Conservation (phyloP, 2,329 filamentous ascomycete species). For the Verticillium nubilum region DNA sequence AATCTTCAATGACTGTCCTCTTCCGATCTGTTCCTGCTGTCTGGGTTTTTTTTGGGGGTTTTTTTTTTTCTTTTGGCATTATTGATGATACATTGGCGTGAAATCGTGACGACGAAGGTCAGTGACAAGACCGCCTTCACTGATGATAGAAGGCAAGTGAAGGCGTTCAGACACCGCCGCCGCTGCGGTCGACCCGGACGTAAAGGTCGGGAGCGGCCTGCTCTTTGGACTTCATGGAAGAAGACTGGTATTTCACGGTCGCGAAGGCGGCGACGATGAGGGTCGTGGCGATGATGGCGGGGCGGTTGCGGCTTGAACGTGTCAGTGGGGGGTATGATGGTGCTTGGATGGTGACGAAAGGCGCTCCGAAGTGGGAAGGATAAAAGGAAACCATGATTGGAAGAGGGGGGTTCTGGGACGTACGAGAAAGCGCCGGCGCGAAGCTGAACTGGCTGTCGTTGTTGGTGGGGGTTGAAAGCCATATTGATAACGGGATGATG, state of each 20-base stretch:
- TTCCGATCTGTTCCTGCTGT: neutral
- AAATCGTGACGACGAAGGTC: neutral
- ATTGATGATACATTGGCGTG: neutral
- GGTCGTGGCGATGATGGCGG: constrained; percentile 26
- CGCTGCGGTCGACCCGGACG: constrained; percentile 47
- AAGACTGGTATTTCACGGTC: constrained; percentile 27
- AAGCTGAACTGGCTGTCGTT: neutral
- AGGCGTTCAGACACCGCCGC: constrained; percentile 32
- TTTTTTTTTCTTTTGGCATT: neutral
- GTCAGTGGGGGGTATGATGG: neutral
- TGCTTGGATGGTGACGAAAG: too few species aligned
- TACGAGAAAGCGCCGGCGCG: constrained; percentile 4
- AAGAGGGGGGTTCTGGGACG: constrained; percentile 23
- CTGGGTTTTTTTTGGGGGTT: neutral
- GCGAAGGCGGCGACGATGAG: constrained; percentile 20
- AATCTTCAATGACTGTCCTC: neutral
- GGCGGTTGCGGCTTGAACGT: constrained; percentile 29
- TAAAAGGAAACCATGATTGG: too few species aligned
- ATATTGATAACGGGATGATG: neutral
- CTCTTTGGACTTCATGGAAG: constrained; percentile 35
- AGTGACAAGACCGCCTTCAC: neutral
- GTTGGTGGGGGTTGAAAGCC: neutral
- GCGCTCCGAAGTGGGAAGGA: too few species aligned
- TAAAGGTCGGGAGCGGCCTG: constrained; percentile 32
- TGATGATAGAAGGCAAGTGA: neutral